Conservation (phyloP, 129 eudicot genomes). For the Artemisia annua region DNA sequence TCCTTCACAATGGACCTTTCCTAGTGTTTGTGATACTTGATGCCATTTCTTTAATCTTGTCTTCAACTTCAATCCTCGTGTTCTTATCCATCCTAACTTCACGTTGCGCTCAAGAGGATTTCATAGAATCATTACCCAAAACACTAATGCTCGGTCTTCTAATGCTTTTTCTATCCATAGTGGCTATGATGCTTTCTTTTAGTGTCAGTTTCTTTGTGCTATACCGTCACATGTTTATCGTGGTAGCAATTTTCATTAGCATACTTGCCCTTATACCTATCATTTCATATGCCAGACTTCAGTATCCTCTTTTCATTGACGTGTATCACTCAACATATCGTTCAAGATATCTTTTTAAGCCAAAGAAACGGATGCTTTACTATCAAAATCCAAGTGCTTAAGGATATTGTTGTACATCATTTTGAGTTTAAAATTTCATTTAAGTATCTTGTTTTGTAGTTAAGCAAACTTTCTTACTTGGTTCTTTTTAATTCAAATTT, state of each 20-base stretch:
- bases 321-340: neutral
- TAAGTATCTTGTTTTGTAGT: neutral
- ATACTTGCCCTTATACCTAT: neutral
- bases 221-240: slow-evolving; percentile 3
- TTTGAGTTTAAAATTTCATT: neutral
- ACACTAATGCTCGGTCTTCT: neutral
- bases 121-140: slow-evolving; percentile 8
- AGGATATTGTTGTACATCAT: too few species aligned
- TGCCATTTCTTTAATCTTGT: slow-evolving; percentile 12
- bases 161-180: slow-evolving; percentile 16
- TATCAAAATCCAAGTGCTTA: neutral
- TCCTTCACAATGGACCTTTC: slow-evolving; percentile 4
- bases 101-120: slow-evolving; percentile 16
- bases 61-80: slow-evolving; percentile 7
- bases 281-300: neutral
- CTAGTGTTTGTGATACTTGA: slow-evolving; percentile 11
- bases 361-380: slow-evolving; percentile 8
- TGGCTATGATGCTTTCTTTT: slow-evolving; percentile 15
- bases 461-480: too few species aligned
- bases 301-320: slow-evolving; percentile 7
- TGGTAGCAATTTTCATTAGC: neutral
- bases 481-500: too few species aligned
- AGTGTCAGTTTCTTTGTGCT: slow-evolving; percentile 16
- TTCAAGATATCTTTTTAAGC: slow-evolving; percentile 15
- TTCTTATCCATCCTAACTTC: slow-evolving; percentile 20